Base-by-base conservation (phyloP, 2,329 filamentous ascomycete genomes). In the Capronia coronata region DNA sequence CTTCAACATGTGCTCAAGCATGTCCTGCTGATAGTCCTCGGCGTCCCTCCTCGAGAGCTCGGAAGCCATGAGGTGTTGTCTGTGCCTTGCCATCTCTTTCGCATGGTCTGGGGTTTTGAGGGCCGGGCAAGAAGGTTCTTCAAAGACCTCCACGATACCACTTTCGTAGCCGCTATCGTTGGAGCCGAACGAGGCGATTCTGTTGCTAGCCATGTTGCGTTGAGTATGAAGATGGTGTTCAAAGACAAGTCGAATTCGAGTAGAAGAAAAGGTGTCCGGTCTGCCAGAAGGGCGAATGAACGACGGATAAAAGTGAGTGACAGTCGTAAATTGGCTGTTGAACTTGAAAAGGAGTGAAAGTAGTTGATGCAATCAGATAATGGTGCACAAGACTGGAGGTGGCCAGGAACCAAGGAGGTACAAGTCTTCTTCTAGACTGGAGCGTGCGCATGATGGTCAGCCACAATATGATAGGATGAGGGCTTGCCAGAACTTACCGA, bases 11-110 rank as follows among this genome's bases (percentile, higher is more conserved):
- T 97, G 91, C 65, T 85, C 79, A 72, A 97, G 82, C 66, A 96
- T 85, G 67, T 97, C 91, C 68, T 95, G 88, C 61, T 94, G 80
- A 66, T 97, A 95, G 71, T 96, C 89, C 48, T 94, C 88, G 54
- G 82, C 83, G 43, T 89, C 88, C 60, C 86, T 74, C 60, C 83
- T 82, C 39, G 90, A 96, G 59, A 97, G 79, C 67, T 97, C 87
- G 65, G 89, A 86, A 54, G 85, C 89, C 61, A 97, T 85, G 59
- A 85, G 84, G 65, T 91, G 87, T 70, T 96, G 91, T 63, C 83
- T 82, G 71, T 91, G 82, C 64, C 86, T 82, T 52, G 86, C 84
- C 61, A 93, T 74, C 64, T 87, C 79, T 69, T 84, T 87, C 60
- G 84, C 80, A 54, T 87, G 83, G 62, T 93, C 86, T 64, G 84